Evolutionary conservation across 108 stramenopile genomes (phyloP), one percentile per base, ranked within the genome.

Genomic region (Cyclotella atomus): DNA sequence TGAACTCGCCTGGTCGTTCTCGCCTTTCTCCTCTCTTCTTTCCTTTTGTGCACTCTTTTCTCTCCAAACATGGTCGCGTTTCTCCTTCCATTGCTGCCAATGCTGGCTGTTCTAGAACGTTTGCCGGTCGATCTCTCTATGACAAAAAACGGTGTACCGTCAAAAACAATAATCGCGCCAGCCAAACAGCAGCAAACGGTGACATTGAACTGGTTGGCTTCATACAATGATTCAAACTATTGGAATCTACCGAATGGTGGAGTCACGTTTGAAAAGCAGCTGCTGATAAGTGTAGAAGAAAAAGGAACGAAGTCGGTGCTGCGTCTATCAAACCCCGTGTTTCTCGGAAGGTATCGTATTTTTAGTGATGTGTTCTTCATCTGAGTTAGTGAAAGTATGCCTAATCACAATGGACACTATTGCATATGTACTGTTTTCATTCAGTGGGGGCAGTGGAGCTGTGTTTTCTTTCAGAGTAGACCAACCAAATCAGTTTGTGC

Each of bases 371-470:
- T 2, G 2, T 6, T 1, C 8, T 15, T 24, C 0, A 23, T 52
- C 10, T 36, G 2, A 16, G 41, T 15, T 49, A 17, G n/a, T n/a
- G 9, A 49, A 49, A 12, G 4, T 4, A 9, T 49, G 47, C 4
- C 38, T 9, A 7, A 61, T 38, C 15, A 29, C 23, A 33, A 36
- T 43, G 2, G n/a, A 41, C 35, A 55, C 50, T 41, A 34, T 61
- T n/a, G 27, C 1, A 28, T 46, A 0, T 14, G 21, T 14, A 43
- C 20, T 59, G 4, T 32, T 57, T 21, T 64, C 44, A 19, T 7
- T 27, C n/a, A 78, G 77, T 38, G 77, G 77, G n/a, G 77, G 77
- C 33, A 78, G 77, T 33, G 77, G 77, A 12, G 77, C 77, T 7
- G 77, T 78, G n/a, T 78, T 78, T 59, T 71, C 77, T 1, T 71